Evolutionary conservation across 345 rosid species (phyloP).

Genomic region (Murraya koenigii): DNA sequence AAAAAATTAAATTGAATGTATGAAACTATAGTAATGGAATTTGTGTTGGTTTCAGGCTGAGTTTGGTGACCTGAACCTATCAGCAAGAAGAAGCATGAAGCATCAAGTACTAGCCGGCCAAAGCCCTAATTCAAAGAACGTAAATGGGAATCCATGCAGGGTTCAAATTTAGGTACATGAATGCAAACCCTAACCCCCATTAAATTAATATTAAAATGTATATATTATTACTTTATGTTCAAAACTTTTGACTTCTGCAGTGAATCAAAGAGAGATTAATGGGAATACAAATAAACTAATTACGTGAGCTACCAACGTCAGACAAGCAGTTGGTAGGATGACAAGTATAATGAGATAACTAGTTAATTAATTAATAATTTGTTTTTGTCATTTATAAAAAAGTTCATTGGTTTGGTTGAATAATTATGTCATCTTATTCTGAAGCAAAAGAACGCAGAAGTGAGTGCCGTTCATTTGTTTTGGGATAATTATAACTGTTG

Average conservation of each 20-base stretch:
- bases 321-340: not conserved
- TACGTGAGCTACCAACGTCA: not conserved
- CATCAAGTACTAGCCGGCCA: not conserved
- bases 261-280: not conserved
- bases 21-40: not conserved
- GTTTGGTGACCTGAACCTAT: constrained; percentile 19
- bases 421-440: not conserved
- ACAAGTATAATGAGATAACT: not conserved
- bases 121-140: constrained; percentile 19
- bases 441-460: not conserved
- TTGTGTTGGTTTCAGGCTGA: not conserved
- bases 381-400: not conserved
- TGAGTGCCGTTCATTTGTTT: not conserved
- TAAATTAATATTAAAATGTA: not conserved
- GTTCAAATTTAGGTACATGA: constrained; percentile 15
- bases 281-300: not conserved
- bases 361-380: not conserved
- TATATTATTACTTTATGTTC: no score
- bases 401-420: not conserved
- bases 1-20: no score
- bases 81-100: not conserved
- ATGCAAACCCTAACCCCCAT: not conserved
- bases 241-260: not conserved
- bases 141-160: constrained; percentile 19
- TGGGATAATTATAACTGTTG: not conserved